Conservation (phyloP, 495 filamentous ascomycete genomes). For the Podospora comata region DNA sequence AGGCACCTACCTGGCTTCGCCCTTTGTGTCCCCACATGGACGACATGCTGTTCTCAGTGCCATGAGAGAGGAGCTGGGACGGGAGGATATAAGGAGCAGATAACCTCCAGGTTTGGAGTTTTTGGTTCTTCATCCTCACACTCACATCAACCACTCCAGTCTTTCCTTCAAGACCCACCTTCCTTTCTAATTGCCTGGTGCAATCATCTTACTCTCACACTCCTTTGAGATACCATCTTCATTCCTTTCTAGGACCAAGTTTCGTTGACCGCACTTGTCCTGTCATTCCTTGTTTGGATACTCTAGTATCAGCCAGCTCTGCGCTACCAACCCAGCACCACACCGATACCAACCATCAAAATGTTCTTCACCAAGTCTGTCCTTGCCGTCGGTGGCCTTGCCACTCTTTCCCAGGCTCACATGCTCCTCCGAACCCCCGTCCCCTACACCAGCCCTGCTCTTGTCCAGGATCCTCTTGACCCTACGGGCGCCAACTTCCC, state of each 20-base stretch:
- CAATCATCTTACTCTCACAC: constrained; percentile 18
- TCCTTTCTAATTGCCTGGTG: constrained; percentile 20
- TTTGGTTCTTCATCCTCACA: constrained; percentile 19
- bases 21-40: neutral
- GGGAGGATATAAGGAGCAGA: constrained; percentile 15
- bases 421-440: constrained; percentile 67
- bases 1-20: constrained; percentile 7
- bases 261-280: constrained; percentile 19
- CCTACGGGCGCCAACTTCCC: constrained; percentile 65
- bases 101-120: neutral
- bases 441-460: constrained; percentile 57
- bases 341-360: constrained; percentile 23
- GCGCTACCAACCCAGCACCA: constrained; percentile 18
- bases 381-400: constrained; percentile 38
- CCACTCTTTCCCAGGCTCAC: constrained; percentile 59
- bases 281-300: constrained; percentile 17
- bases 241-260: constrained; percentile 6
- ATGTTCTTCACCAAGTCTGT: constrained; percentile 43
- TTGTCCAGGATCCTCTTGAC: constrained; percentile 54
- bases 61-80: neutral
- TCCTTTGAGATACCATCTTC: constrained; percentile 15
- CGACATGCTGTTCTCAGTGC: neutral
- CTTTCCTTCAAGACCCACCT: constrained; percentile 15
- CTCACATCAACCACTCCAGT: constrained; percentile 19
- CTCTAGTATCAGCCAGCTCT: constrained; percentile 13